These are phyloP conservation scores for Dalbergia cochinchinensis DNA, from an alignment of 306 rosid species.

Conservation along the genomic window DNA sequence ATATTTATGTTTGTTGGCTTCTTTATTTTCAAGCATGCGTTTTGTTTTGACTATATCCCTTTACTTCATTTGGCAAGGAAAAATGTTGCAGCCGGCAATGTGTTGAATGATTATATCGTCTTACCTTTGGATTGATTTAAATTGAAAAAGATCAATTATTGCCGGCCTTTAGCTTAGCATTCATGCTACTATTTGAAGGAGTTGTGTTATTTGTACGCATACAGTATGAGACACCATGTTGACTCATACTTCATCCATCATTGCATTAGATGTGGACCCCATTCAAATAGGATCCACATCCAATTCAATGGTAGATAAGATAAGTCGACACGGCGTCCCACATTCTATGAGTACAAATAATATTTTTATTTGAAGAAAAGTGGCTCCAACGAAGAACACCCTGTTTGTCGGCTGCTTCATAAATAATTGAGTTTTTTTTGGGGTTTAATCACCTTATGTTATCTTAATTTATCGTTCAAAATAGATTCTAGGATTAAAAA, in stretches of 20 bases:
- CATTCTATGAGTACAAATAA: too few relatives aligned
- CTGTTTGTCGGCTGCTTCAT: neutral
- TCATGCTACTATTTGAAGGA: neutral
- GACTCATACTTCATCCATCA: too few relatives aligned
- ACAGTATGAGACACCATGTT: too few relatives aligned
- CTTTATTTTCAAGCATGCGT: neutral
- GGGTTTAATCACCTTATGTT: neutral
- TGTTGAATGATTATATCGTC: neutral
- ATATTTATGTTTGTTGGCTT: neutral
- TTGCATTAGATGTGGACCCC: too few relatives aligned
- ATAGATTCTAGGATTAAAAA: neutral
- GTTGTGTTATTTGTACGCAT: too few relatives aligned
- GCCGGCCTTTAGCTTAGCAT: neutral
- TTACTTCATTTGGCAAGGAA: neutral
- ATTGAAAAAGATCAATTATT: neutral
- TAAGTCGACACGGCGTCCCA: too few relatives aligned
- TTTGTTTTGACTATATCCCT: neutral
- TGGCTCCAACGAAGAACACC: neutral
- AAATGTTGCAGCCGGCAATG: neutral
- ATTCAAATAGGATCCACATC: too few relatives aligned
- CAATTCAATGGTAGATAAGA: too few relatives aligned
- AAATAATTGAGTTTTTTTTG: neutral
- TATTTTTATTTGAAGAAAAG: neutral
- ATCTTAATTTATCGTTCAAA: neutral
- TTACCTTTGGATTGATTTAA: neutral